These are phyloP conservation scores for Cutaneotrichosporon dermatis DNA, from an alignment of 1,284 basidiomycete species.

Conservation along the genomic window DNA sequence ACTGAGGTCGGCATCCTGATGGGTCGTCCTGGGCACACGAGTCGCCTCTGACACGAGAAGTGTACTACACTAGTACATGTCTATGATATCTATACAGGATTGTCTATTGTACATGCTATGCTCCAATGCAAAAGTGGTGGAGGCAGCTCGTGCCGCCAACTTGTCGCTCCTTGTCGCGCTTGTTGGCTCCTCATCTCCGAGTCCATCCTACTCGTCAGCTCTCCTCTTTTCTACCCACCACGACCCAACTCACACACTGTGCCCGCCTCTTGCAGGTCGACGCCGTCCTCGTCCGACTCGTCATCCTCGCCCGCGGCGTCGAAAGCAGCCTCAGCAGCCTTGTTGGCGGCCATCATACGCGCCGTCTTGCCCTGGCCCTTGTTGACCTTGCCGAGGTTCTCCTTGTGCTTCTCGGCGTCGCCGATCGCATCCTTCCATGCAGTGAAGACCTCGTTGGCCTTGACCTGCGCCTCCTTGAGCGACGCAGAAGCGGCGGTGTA, in stretches of 20 bases:
- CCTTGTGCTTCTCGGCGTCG: constrained; percentile 33
- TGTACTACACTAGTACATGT: too few species aligned
- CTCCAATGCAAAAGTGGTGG: too few species aligned
- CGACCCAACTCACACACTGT: not conserved
- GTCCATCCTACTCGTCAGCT: too few species aligned
- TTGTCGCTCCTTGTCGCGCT: too few species aligned
- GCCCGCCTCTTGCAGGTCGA: constrained; percentile 2
- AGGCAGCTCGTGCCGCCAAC: too few species aligned
- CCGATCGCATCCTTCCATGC: constrained; percentile 39
- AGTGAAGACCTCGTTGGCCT: constrained; percentile 29
- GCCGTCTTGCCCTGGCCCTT: constrained; percentile 30
- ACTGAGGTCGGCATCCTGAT: too few species aligned
- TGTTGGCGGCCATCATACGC: constrained; percentile 27
- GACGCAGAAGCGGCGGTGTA: constrained; percentile 21
- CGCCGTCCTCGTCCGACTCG: constrained; percentile 12
- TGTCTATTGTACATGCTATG: too few species aligned
- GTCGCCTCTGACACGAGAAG: too few species aligned
- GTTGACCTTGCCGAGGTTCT: constrained; percentile 25
- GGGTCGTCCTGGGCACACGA: too few species aligned
- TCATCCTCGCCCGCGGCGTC: constrained; percentile 12
- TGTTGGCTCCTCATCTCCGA: too few species aligned
- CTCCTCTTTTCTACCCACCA: not conserved
- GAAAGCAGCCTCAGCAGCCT: constrained; percentile 7
- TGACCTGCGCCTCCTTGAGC: constrained; percentile 22
- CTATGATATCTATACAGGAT: too few species aligned